Conservation (phyloP, 768 basidiomycete species). For the Termitomyces sp. region DNA sequence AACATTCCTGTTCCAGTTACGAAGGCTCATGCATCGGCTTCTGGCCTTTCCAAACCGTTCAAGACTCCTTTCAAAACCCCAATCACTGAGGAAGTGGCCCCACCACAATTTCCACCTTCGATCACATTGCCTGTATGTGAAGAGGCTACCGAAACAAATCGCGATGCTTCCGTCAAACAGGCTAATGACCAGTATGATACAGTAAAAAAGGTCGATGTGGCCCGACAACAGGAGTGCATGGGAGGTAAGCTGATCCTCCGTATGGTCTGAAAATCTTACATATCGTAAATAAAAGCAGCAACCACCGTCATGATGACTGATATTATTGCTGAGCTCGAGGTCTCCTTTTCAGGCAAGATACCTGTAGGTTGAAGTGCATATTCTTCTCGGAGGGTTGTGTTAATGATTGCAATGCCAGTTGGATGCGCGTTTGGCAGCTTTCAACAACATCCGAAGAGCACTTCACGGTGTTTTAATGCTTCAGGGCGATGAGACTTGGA, state of each 20-base stretch:
- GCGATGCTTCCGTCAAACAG: neutral
- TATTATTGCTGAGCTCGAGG: conserved; percentile 32
- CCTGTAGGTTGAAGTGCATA: conserved; percentile 25
- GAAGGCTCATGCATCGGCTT: conserved; percentile 38
- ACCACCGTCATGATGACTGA: conserved; percentile 19
- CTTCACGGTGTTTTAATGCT: conserved; percentile 32
- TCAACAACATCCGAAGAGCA: conserved; percentile 33
- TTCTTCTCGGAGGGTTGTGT: neutral
- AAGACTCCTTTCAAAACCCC: conserved; percentile 32
- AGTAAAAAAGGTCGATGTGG: neutral
- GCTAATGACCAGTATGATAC: neutral
- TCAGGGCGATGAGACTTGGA: conserved; percentile 23
- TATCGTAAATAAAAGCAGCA: neutral
- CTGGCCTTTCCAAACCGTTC: conserved; percentile 43
- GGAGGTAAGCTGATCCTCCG: neutral
- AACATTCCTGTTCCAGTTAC: conserved; percentile 30
- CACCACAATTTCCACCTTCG: conserved; percentile 7
- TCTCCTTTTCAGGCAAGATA: conserved; percentile 35
- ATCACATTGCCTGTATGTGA: neutral
- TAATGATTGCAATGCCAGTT: conserved; percentile 19
- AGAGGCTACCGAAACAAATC: neutral
- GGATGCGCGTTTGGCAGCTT: conserved; percentile 28
- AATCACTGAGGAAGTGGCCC: neutral
- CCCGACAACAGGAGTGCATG: neutral
- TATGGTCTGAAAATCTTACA: neutral